Conservation (phyloP, 2,329 filamentous ascomycete species). For the Aspergillus carbonarius region DNA sequence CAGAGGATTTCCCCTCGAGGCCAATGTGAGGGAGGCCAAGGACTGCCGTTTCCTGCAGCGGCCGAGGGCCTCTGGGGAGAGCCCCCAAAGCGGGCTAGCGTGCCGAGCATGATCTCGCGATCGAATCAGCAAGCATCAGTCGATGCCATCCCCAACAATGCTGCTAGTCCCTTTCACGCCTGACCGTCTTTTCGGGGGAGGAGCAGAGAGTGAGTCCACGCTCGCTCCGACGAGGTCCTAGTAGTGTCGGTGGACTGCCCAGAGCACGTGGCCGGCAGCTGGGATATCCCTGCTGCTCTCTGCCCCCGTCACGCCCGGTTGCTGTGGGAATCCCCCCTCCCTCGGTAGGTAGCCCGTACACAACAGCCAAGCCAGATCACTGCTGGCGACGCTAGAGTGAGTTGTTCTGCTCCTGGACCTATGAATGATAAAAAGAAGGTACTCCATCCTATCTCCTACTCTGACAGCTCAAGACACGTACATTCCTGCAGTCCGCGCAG, state of each 20-base stretch:
- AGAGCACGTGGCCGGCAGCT: not conserved
- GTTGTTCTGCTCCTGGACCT: not conserved
- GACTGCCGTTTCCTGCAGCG: not conserved
- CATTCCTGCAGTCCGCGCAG: constrained; percentile 2
- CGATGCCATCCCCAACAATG: too few species aligned
- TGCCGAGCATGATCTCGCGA: not conserved
- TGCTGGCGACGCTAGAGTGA: not conserved
- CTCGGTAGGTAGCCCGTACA: not conserved
- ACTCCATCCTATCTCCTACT: not conserved
- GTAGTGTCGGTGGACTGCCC: too few species aligned
- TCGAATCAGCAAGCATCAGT: not conserved
- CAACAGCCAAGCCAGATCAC: not conserved
- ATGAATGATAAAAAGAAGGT: not conserved
- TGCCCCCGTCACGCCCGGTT: not conserved
- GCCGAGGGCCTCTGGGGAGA: not conserved
- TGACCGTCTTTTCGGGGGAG: not conserved
- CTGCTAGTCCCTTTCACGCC: too few species aligned
- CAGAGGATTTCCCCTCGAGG: not conserved
- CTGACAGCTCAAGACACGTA: not conserved
- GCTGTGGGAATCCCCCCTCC: constrained; percentile 2
- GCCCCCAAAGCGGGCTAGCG: not conserved
- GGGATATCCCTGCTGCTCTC: not conserved
- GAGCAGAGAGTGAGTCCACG: too few species aligned
- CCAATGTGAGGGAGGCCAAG: not conserved
- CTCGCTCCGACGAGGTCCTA: too few species aligned